Evolutionary conservation across 352 stramenopile genomes (phyloP), one percentile per base, ranked within the genome.

Genomic region (Globisporangium ultimum): DNA sequence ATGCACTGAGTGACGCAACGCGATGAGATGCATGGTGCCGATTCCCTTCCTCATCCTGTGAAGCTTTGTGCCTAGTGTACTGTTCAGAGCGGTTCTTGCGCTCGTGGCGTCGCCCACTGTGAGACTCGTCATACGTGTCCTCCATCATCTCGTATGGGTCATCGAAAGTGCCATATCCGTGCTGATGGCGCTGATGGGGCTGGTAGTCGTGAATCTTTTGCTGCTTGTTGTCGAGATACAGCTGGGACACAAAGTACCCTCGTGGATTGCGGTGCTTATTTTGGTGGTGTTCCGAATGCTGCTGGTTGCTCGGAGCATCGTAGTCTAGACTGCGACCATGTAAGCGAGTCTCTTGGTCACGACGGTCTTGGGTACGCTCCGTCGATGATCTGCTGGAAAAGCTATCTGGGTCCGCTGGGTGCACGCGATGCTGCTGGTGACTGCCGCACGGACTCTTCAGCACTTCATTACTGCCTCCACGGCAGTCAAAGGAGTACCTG

Each of bases 181-280:
- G 47, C 15, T 58, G 40, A 4, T 52, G 43, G 20, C 32, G 28
- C 22, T 21, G 36, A 0, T 65, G n/a, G 6, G 38, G 43, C 5
- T 50, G 36, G n/a, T 50, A 28, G 45, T 50, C 21, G 9, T 8
- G 45, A 50, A 7, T 7, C 7, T 54, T 22, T 0, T 59, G 14
- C 40, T 32, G 24, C 9, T 42, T 42, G 47, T 0, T 50, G 36
- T 42, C 22, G 36, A 42, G 17, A 22, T 18, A 49, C 20, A 49
- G 40, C 38, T 58, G 52, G 13, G 40, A 58, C 40, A 24, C 52
- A n/a, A 58, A 48, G 11, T 58, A 21, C 0, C 21, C 52, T 28
- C 21, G 52, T 12, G 52, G 21, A 36, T 49, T 17, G 14, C 48
- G 32, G 18, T 8, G 15, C 5, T 45, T 9, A 5, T 42, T 34